Base-by-base conservation (phyloP, 495 filamentous ascomycete genomes). In the Monascus purpureus region DNA sequence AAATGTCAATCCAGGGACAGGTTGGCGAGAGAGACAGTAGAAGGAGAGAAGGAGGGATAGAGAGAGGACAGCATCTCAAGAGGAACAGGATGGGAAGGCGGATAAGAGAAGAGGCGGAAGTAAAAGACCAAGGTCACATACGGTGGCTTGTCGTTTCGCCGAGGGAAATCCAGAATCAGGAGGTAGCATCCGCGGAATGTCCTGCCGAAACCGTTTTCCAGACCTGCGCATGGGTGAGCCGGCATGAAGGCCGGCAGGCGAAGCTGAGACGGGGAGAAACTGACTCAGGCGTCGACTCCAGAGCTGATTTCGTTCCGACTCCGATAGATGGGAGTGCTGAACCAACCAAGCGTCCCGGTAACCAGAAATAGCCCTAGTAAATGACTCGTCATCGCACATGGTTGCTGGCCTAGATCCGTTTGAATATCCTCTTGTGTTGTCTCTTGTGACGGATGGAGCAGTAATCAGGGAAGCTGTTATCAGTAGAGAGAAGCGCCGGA, bases 81-180 rank as follows among this genome's bases (percentile, higher is more conserved):
- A n/a, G 37, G 33, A 45, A 42, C 35, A 39, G 36, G 38, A 45
- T 43, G 40, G 47, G 39, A 37, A 37, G 33, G 41, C 38, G 35
- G 36, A 39, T 17, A 41, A 35, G 31, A 24, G 25, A 28, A 34
- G 37, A 46, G 38, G 47, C 45, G 46, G 59, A 46, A 58, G 46
- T 40, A 56, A 54, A 53, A 50, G 50, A 59, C 53, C 59, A 59
- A 57, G 50, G 51, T 55, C 48, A 61, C 61, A 47, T 65, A 65
- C 61, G 57, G 57, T 65, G 54, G 59, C 61, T 59, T 57, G 56
- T 46, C 61, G 59, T 53, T 65, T 65, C 35, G 57, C 53, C 42
- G 45, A 46, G 19, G 60, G 57, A 40, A 52, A 47, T 52, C 56
- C 57, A 57, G 49, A 43, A 40, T 38, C 47, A 25, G 29, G 13